Base-by-base conservation (phyloP, 805 yeast species). In the Brettanomyces custersianus region DNA sequence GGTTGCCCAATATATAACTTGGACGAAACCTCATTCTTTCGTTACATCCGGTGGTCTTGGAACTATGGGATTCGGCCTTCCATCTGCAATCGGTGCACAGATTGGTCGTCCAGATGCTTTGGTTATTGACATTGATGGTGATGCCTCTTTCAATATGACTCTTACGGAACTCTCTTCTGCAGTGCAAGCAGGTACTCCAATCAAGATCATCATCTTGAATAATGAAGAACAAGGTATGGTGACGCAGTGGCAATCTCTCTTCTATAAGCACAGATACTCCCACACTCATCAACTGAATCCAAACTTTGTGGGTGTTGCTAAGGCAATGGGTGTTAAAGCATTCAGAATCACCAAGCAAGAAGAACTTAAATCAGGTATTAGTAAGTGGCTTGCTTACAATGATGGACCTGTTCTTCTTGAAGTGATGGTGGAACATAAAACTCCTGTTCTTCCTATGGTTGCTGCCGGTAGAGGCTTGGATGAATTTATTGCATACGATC, bases 211-310 rank as follows among this genome's bases (percentile, higher is more conserved):
- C 59, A 79, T 92, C 38, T 69, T 92, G 57, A 92, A 92, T 65
- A 92, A 92, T 62, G 97, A 90, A 67, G 98, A 92, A 68, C 98
- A 92, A 68, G 98, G 98, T 57, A 92, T 92, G 98, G 98, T 92
- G 38, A 90, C 97, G 11, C 98, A 92, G 63, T 92, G 98, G 98
- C 98, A 92, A 68, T 82, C 96, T 10, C 68, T 92, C 43, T 92
- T 92, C 70, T 92, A 92, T 65, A 95, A 90, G 61, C 90, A 90
- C 64, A 78, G 98, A 65, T 92, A 85, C 62, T 73, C 96, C n/a
- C 97, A 92, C 64, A 90, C 98, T 18, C 97, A 92, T 65, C 98
- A 92, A 67, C 57, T 72, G 40, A 92, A 92, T 62, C 98, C 98
- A 39, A 81, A 92, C 63, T 92, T 88, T 58, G 75, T 85, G 70